A percentile compares a stretch with the other conserved stretches of the same genome.
phyloP scores from a whole-genome alignment of 2,329 filamentous ascomycete genomes.

The Pseudogymnoascus sp. region DNA sequence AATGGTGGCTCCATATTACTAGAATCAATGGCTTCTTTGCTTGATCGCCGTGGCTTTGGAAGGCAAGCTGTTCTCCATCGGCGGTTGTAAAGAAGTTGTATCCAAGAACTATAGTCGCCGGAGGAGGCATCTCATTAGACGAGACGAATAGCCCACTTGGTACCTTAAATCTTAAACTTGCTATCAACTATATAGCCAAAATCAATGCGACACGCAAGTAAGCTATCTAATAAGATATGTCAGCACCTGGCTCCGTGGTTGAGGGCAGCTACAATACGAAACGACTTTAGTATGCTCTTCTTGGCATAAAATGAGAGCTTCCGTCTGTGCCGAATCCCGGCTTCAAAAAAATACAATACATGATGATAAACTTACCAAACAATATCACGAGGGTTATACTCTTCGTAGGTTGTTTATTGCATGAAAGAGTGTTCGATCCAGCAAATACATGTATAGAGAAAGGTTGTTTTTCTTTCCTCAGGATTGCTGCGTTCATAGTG shows the following conservation, averaged over 20 bases:
- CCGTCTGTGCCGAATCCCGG: background rate
- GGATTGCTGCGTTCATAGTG: background rate
- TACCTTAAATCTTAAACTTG: background rate
- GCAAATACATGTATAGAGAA: background rate
- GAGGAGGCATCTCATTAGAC: background rate
- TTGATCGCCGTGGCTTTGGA: background rate
- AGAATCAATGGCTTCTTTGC: slow-evolving; percentile 9
- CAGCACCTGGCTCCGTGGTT: background rate
- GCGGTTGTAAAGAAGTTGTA: background rate
- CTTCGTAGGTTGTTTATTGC: background rate
- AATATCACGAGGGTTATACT: background rate
- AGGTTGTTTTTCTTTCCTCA: background rate
- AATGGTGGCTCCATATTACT: background rate
- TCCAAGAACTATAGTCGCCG: background rate
- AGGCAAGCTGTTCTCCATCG: background rate
- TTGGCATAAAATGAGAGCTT: background rate
- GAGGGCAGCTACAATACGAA: background rate
- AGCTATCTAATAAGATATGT: background rate
- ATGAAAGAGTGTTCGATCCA: background rate
- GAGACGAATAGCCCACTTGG: background rate
- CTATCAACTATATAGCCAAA: background rate
- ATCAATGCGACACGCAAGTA: too few relatives aligned
- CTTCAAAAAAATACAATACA: background rate
- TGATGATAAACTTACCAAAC: background rate
- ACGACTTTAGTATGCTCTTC: background rate